Conservation (phyloP, 192 early-diverging fungal genomes). For the Lobosporangium transversale region DNA sequence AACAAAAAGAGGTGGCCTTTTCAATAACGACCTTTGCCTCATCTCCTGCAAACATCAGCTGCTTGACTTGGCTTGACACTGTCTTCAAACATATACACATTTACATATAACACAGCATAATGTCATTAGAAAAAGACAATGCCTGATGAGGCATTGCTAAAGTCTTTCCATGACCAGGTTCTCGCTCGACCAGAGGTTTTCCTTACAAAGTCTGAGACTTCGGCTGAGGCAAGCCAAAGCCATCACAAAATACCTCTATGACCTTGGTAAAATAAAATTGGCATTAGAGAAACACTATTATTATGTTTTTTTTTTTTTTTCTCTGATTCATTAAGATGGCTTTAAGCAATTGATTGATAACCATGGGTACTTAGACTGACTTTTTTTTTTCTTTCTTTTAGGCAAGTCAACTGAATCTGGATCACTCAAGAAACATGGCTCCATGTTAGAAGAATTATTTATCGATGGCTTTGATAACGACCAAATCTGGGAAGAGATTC, state of each 20-base stretch:
- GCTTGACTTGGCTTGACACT: too few species aligned
- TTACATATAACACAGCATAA: too few species aligned
- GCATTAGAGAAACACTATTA: not conserved
- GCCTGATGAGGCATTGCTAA: conserved; percentile 40
- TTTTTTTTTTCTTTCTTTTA: conserved; percentile 24
- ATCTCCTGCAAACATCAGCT: too few species aligned
- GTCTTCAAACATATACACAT: too few species aligned
- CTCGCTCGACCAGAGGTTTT: conserved; percentile 67
- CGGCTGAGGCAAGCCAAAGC: conserved; percentile 54
- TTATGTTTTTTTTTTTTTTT: not conserved
- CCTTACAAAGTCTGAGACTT: conserved; percentile 44
- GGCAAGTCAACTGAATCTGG: conserved; percentile 57
- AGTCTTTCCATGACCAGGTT: conserved; percentile 43
- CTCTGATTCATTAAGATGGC: not conserved
- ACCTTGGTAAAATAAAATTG: conserved; percentile 64
- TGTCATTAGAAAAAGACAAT: conserved; percentile 41
- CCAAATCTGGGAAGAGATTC: conserved; percentile 96
- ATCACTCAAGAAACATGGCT: conserved; percentile 52
- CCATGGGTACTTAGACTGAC: not conserved
- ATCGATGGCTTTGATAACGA: conserved; percentile 80
- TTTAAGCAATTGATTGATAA: too few species aligned
- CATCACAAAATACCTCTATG: conserved; percentile 62
- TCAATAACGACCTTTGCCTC: not conserved
- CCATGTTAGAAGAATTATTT: conserved; percentile 68
- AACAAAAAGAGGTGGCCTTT: too few species aligned